Percentiles rank a stretch among this genome's conserved stretches.
Evolutionary conservation across 2,329 filamentous ascomycete genomes (phyloP).

Genomic region (Ascochyta rabiei): DNA sequence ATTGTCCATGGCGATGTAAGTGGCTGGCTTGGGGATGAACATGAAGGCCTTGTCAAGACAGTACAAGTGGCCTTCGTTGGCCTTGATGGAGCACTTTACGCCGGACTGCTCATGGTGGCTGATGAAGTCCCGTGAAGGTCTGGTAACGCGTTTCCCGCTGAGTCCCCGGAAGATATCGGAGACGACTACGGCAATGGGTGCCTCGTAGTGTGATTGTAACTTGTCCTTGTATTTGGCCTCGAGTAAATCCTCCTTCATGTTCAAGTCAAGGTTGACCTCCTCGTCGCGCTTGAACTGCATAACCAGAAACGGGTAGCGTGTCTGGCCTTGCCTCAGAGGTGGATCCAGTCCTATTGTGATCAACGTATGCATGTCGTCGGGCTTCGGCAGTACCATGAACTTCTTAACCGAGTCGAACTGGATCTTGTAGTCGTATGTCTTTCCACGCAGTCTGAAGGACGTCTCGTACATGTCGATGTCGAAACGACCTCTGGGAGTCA

Average conservation of each 20-base stretch:
- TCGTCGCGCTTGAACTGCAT: constrained; percentile 99
- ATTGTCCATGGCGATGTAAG: constrained; percentile 95
- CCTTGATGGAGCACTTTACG: constrained; percentile 99
- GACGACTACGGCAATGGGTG: constrained; percentile 87
- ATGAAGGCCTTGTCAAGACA: constrained; percentile 98
- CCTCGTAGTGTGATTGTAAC: constrained; percentile 85
- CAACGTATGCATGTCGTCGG: constrained; percentile 95
- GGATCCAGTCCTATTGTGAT: constrained; percentile 94
- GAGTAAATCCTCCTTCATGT: constrained; percentile 89
- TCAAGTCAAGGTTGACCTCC: constrained; percentile 93
- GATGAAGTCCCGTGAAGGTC: constrained; percentile 91
- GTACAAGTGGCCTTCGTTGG: constrained; percentile 96
- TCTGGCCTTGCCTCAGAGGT: constrained; percentile 94
- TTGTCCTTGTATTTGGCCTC: constrained; percentile 88
- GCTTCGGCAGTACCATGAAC: constrained; percentile 97
- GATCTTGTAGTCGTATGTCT: constrained; percentile 99
- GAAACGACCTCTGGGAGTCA: constrained; percentile 98
- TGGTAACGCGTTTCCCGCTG: constrained; percentile 92
- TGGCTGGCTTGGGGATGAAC: constrained; percentile 98
- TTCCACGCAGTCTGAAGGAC: constrained; percentile 94
- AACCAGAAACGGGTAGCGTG: constrained; percentile 95
- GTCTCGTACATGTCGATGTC: constrained; percentile 99
- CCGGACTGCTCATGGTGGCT: constrained; percentile 92
- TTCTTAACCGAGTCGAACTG: constrained; percentile 98
- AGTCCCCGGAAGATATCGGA: constrained; percentile 94